Base-by-base conservation (phyloP, 352 stramenopile species). In the Aphanomyces stellatus region DNA sequence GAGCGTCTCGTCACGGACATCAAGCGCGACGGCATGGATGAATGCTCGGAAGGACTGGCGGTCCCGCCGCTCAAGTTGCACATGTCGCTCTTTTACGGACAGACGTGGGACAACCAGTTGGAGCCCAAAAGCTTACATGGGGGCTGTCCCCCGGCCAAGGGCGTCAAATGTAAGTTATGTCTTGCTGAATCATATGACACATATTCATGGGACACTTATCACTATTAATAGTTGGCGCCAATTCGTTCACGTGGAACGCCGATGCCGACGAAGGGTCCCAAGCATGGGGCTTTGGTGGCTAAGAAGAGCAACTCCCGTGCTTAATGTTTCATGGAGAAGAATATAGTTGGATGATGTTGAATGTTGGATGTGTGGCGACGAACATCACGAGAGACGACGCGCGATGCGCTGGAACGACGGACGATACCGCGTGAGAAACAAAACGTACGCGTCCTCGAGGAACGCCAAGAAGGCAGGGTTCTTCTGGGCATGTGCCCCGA, bases 51-150 rank as follows among this genome's bases (percentile, higher is more conserved):
- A 1, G 85, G 87, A 3, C 69, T 93, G 11, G 87, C 85, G 0
- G 84, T 95, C 35, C 85, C 83, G 41, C 84, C 87, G 11, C 69
- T 71, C 1, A 78, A 77, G 2, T 74, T 93, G 2, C 82, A 91
- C 68, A 85, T 83, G 7, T 88, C 82, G 31, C 72, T 95, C 8
- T 95, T 93, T 66, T 93, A 95, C 71, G 77, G 82, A 17, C 85
- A 95, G 66, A 93, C 85, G 5, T 77, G 81, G 0, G 78, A 91
- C 13, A 85, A 83, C 30, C 69, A 86, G 19, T 63, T 81, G 4
- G 87, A 95, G 72, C 64, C 76, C 19, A 91, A 90, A 81, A 91
- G 82, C 53, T 80, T 78, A 34, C 87, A 95, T 62, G 87, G 87
- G 34, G 87, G 87, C 2, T 95, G 87, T 53, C 87, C 87, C 19